These are phyloP conservation scores for Haplosporangium sp. DNA, from an alignment of 371 early-diverging fungal species.

Conservation along the genomic window DNA sequence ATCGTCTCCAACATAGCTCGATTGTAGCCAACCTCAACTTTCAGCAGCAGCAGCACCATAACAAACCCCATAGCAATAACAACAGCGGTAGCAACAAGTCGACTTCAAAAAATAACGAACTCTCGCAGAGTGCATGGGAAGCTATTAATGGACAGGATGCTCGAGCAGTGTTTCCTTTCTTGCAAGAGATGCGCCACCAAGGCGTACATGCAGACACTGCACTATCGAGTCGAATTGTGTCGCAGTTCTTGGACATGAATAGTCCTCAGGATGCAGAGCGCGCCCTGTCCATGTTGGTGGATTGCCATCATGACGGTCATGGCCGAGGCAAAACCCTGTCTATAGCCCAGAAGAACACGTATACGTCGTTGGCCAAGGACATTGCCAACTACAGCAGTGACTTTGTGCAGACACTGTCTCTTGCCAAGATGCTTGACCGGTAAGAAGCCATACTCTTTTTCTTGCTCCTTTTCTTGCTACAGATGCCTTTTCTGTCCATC, in stretches of 20 bases:
- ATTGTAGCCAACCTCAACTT: slow-evolving; percentile 19
- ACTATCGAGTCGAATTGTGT: slow-evolving; percentile 33
- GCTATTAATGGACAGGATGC: slow-evolving; percentile 47
- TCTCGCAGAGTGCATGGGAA: slow-evolving; percentile 39
- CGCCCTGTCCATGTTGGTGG: slow-evolving; percentile 49
- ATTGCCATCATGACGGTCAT: slow-evolving; percentile 29
- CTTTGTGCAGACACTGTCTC: slow-evolving; percentile 47
- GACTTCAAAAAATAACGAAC: slow-evolving; percentile 20
- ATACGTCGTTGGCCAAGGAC: slow-evolving; percentile 44
- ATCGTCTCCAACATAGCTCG: slow-evolving; percentile 21
- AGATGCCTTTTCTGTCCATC: no score
- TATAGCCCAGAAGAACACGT: slow-evolving; percentile 29
- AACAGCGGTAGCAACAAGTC: neutral
- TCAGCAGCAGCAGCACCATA: slow-evolving; percentile 9
- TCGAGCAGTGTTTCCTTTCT: slow-evolving; percentile 33
- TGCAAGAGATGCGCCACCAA: slow-evolving; percentile 45
- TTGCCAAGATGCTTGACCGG: slow-evolving; percentile 47
- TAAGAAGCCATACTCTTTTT: slow-evolving; percentile 5
- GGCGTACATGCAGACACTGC: slow-evolving; percentile 45
- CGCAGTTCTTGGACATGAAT: slow-evolving; percentile 45
- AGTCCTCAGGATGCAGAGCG: slow-evolving; percentile 46
- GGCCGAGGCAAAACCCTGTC: slow-evolving; percentile 34
- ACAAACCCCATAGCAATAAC: slow-evolving; percentile 1
- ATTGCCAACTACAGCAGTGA: slow-evolving; percentile 53
- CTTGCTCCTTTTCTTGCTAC: neutral